Evolutionary conservation across 352 stramenopile genomes (phyloP), one percentile per base, ranked within the genome.

Genomic region (Globisporangium carolinianum): DNA sequence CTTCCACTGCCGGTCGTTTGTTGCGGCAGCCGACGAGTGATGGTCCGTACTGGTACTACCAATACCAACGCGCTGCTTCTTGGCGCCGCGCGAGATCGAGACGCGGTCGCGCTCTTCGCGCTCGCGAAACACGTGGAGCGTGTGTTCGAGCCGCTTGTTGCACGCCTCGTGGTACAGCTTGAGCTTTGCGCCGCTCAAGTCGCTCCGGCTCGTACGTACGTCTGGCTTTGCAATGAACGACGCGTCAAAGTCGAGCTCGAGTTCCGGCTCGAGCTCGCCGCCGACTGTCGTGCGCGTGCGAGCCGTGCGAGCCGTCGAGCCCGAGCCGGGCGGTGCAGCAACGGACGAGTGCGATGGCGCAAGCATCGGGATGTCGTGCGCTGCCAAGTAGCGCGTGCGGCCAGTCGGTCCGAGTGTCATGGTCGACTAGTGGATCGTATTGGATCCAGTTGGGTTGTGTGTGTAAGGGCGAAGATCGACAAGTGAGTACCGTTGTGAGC

Each of bases 1-100:
- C 59, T 89, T 91, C 79, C 77, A 91, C 58, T 84, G 71, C 10
- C 61, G 58, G 51, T 71, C 66, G 12, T 41, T 41, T 24, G 60
- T 51, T 39, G 60, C 60, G 38, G 61, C 56, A 8, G 51, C 38
- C 18, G 49, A 32, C 48, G 24, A 51, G 53, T 39, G 53, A 36
- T 35, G 53, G 57, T 35, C 43, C 41, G 6, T 48, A 36, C 36
- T 38, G n/a, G n/a, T 42, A 32, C 24, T 32, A 32, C 24, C 42
- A 4, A 36, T 32, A 3, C 61, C 51, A 2, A 63, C 55, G 36
- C 61, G 61, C 56, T 63, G 61, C 14, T 63, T 63, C 55, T 66
- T 66, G 18, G 24, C 9, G 24, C 55, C 61, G 5, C 60, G 60
- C 35, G 60, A 54, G 53, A 61, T 45, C 9, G 58, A 60, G 32